A percentile compares a stretch with the other conserved stretches of the same genome.
Conservation (phyloP, 495 filamentous ascomycete species). For the Pyrenopolyporus hunteri region DNA sequence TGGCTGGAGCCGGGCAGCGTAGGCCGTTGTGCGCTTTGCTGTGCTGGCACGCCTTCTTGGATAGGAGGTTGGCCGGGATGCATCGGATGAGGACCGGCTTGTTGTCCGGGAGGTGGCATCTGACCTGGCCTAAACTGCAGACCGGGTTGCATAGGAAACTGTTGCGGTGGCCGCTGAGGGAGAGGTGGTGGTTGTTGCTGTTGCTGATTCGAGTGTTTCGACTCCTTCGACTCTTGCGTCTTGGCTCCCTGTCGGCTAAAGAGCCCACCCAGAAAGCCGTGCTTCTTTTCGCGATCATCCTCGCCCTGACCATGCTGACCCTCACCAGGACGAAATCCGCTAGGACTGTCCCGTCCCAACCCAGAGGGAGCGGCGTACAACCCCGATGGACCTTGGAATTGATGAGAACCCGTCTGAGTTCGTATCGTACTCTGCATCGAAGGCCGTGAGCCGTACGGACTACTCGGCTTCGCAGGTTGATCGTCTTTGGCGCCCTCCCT, state of each 20-base stretch:
- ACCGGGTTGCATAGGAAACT: slow-evolving; percentile 17
- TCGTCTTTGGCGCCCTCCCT: slow-evolving; percentile 42
- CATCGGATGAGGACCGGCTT: slow-evolving; percentile 33
- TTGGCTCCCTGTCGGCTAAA: slow-evolving; percentile 40
- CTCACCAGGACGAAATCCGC: slow-evolving; percentile 21
- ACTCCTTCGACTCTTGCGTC: slow-evolving; percentile 22
- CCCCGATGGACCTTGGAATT: slow-evolving; percentile 11
- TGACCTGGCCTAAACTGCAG: slow-evolving; percentile 34
- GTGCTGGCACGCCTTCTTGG: slow-evolving; percentile 23
- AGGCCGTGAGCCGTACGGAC: slow-evolving; percentile 21
- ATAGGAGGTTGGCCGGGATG: slow-evolving; percentile 27
- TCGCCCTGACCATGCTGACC: slow-evolving; percentile 29
- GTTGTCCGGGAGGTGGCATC: slow-evolving; percentile 34
- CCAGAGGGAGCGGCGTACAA: slow-evolving; percentile 10
- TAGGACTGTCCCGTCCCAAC: slow-evolving; percentile 20
- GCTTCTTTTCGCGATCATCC: slow-evolving; percentile 37
- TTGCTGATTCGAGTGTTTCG: slow-evolving; percentile 25
- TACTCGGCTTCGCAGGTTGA: slow-evolving; percentile 31
- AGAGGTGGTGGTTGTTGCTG: slow-evolving; percentile 19
- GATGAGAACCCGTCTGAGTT: slow-evolving; percentile 1
- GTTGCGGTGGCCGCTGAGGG: slow-evolving; percentile 21
- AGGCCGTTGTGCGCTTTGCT: slow-evolving; percentile 14
- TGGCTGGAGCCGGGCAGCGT: slow-evolving; percentile 8
- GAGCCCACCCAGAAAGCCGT: slow-evolving; percentile 37
- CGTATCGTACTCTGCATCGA: slow-evolving; percentile 27